Percentiles rank a stretch among this genome's conserved stretches.
Conservation (phyloP, 2,329 filamentous ascomycete species). For the Diaporthe ilicicola region DNA sequence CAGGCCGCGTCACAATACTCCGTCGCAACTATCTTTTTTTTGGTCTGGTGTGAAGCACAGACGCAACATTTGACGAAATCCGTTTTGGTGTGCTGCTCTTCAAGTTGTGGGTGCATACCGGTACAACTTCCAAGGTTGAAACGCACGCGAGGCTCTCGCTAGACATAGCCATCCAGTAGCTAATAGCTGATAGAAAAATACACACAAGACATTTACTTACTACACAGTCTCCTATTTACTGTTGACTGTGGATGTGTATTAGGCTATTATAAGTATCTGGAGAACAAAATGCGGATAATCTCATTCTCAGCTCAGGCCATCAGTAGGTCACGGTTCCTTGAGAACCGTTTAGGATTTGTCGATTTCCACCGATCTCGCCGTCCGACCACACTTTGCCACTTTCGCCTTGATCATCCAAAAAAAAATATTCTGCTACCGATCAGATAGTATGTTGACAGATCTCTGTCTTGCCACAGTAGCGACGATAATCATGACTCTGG, state of each 20-base stretch:
- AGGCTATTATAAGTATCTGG: too few species aligned
- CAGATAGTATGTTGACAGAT: too few species aligned
- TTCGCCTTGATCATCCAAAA: not conserved
- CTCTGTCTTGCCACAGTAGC: not conserved
- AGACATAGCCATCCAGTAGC: not conserved
- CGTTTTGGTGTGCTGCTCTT: not conserved
- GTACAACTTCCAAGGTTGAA: too few species aligned
- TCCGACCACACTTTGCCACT: not conserved
- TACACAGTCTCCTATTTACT: not conserved
- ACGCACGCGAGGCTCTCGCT: too few species aligned
- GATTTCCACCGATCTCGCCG: not conserved
- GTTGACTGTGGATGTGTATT: too few species aligned
- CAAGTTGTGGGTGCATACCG: too few species aligned
- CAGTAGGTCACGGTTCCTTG: not conserved
- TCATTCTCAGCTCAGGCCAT: not conserved
- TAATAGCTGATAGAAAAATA: too few species aligned
- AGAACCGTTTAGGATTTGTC: not conserved
- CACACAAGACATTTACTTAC: not conserved
- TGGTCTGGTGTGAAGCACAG: not conserved
- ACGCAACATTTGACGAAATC: not conserved
- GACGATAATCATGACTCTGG: not conserved
- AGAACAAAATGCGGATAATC: not conserved
- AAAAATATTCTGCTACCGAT: not conserved
- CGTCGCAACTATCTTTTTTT: not conserved
- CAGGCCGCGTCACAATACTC: slow-evolving; percentile 1